Percentiles rank a stretch among this genome's conserved stretches.
phyloP scores from a whole-genome alignment of 1,284 basidiomycete species.

The Tilletia indica region DNA sequence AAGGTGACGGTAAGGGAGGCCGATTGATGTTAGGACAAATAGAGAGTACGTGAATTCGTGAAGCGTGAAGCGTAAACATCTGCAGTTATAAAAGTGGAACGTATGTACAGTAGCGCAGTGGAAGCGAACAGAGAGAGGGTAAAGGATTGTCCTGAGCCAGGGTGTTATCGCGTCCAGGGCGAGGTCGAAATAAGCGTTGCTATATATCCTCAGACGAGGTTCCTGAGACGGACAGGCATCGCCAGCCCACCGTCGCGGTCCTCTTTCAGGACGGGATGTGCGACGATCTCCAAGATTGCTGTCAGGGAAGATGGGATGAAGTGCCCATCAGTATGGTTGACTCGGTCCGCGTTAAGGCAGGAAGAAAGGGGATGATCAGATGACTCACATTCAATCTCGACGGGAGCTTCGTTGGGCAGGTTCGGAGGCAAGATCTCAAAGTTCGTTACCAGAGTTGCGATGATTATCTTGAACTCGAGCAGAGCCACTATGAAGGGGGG shows the following conservation, averaged over 20 bases:
- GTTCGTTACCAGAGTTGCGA: not conserved
- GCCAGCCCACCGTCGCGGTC: not conserved
- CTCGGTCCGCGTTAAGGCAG: not conserved
- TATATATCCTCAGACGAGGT: too few relatives aligned
- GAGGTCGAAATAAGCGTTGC: too few relatives aligned
- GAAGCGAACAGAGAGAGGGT: too few relatives aligned
- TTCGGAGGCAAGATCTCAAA: conserved; percentile 15
- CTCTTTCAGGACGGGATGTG: not conserved
- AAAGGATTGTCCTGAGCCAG: too few relatives aligned
- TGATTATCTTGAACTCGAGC: not conserved
- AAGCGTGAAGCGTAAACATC: too few relatives aligned
- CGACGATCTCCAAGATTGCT: conserved; percentile 6
- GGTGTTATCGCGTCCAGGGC: too few relatives aligned
- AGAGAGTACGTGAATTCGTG: too few relatives aligned
- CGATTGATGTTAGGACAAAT: too few relatives aligned
- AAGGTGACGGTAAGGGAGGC: too few relatives aligned
- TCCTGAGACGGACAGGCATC: conserved; percentile 2
- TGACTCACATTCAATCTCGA: conserved; percentile 1
- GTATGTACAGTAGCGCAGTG: too few relatives aligned
- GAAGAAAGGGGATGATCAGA: not conserved
- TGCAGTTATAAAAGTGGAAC: too few relatives aligned
- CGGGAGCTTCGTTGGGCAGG: conserved; percentile 12
- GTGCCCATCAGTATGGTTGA: not conserved
- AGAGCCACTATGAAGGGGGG: conserved; percentile 1
- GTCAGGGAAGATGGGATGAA: not conserved